Evolutionary conservation across 2,329 filamentous ascomycete genomes (phyloP), one percentile per base, ranked within the genome.

Genomic region (Pyrenophora tritici-repentis): DNA sequence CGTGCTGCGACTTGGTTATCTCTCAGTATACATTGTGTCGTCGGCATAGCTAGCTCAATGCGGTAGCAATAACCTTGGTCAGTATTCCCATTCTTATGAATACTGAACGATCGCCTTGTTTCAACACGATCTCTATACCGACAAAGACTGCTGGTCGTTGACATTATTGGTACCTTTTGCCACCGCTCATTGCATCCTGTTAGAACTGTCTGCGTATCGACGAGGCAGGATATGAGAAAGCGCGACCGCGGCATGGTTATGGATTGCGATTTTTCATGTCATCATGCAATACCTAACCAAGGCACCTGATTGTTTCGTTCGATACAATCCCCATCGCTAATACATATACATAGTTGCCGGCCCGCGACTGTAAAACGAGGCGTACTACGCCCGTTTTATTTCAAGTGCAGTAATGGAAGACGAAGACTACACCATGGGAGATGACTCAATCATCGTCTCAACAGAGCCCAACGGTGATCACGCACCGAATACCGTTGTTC

Each of bases 381-480:
- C 57, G 53, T 55, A 37, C 36, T 44, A 55, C 56, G 53, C 55
- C 59, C 52, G 55, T 50, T 36, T 47, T 40, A 36, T 37, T 42
- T 17, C 32, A 37, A 42, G 49, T 44, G 40, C 43, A 54, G 53
- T 43, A 24, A 69, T 71, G 63, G 65, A 68, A 9, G 61, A 64
- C 36, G 60, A 60, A 16, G 67, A 71, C 47, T 62, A 60, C 34
- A 43, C 56, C n/a, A 72, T 72, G 63, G 65, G 56, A 12, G 68
- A 68, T 14, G 70, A 68, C 29, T 55, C 61, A 7, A 55, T 72
- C 13, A 50, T 70, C 20, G 47, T 43, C 17, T 66, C 70, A 9
- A 73, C 70, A 14, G 71, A 74, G 43, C 38, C 65, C n/a, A 73
- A 72, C 46, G 68, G 64, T 2, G 56, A 66, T 17, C 47, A 59